Base-by-base conservation (phyloP, 192 early-diverging fungal genomes). In the Mortierella claussenii region DNA sequence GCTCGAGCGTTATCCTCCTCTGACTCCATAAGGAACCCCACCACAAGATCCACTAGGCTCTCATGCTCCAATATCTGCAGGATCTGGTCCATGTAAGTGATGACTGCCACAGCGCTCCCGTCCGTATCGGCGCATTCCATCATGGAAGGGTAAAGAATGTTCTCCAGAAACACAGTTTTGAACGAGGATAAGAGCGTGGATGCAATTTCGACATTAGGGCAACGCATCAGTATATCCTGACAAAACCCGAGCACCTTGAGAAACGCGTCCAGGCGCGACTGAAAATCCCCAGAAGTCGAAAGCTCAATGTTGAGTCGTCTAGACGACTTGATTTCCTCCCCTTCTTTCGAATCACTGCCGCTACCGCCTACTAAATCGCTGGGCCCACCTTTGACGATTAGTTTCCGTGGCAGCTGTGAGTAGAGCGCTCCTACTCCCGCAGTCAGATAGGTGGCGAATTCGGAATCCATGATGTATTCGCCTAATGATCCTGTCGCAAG, bases 41-140 rank as follows among this genome's bases (percentile, higher is more conserved):
- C 85, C 17, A 98, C 80, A 0, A 92, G 67, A 50, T 91, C 84
- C 17, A 90, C 87, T 45, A 97, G 73, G 34, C 90, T 87, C 32
- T 93, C 90, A 57, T 91, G 91, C 26, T 95, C 86, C 11, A 93
- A 73, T 1, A 83, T 82, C 40, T 91, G 88, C 3, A 96, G 76
- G 66, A 98, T 94, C 48, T 91, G 78, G 54, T 94, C 89, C 34
- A 98, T 85, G 59, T 98, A 98, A 51, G 87, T 92, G 70, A 98
- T 91, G 2, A 93, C 89, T 1, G 96, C 91, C 0, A 95, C 92
- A 10, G 94, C 89, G 47, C 92, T 93, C 20, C 94, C 95, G 69
- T 98, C 95, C n/a, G 91, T 93, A 80, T 98, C 97, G 0, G 94
- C 94, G 71, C 92, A 92, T 59, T 92, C 93, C 23, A 91, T 69